Conservation (phyloP, 1,139 yeast genomes). For the Magnusiomyces fungicola region DNA sequence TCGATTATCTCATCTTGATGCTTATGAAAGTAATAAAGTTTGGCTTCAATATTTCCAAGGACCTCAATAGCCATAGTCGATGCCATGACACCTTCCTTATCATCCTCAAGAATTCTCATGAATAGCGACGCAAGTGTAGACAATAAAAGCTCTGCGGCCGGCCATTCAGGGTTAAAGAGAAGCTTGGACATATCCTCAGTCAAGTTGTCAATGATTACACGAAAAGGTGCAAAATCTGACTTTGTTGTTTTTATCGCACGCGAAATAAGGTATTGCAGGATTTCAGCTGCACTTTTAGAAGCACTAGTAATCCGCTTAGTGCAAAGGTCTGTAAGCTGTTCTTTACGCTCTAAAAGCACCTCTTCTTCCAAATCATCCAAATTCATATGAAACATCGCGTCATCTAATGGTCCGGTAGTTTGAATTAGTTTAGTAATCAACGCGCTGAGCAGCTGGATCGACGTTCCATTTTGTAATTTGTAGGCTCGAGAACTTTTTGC, state of each 20-base stretch:
- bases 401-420: constrained; percentile 30
- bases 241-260: constrained; percentile 23
- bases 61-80: constrained; percentile 42
- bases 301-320: constrained; percentile 33
- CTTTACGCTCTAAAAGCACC: not conserved
- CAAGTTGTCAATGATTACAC: constrained; percentile 40
- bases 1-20: constrained; percentile 13
- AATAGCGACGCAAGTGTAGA: constrained; percentile 39
- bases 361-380: constrained; percentile 14
- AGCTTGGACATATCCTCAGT: constrained; percentile 49
- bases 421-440: constrained; percentile 44
- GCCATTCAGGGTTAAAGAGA: constrained; percentile 51
- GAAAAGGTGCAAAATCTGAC: constrained; percentile 23
- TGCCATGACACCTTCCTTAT: constrained; percentile 16
- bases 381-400: constrained; percentile 18
- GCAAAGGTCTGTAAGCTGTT: constrained; percentile 6
- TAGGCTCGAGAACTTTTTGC: constrained; percentile 41
- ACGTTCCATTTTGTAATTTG: constrained; percentile 39
- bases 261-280: constrained; percentile 22
- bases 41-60: constrained; percentile 49
- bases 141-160: constrained; percentile 47
- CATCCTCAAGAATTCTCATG: constrained; percentile 24
- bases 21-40: constrained; percentile 27
- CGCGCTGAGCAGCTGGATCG: constrained; percentile 43
- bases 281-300: constrained; percentile 35